Conservation (phyloP, 352 stramenopile genomes). For the Phytophthora agathidicida region DNA sequence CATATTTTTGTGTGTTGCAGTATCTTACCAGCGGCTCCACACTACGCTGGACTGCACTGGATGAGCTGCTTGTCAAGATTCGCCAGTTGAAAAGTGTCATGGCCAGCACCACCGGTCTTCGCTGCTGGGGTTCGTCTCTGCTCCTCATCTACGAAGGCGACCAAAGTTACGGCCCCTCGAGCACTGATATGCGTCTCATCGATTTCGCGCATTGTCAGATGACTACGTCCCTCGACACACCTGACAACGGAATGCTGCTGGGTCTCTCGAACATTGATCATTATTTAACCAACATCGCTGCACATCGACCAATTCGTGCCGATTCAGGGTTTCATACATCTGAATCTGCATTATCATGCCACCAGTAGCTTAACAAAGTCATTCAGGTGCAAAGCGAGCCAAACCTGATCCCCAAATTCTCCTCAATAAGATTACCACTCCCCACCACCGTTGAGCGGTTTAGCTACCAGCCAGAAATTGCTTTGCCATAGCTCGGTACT, state of each 20-base stretch:
- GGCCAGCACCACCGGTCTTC: constrained; percentile 51
- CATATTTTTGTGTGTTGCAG: constrained; percentile 26
- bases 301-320: constrained; percentile 13
- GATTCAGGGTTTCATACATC: background rate
- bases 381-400: too few relatives aligned
- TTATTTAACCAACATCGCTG: constrained; percentile 47
- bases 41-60: constrained; percentile 54
- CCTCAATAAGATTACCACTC: constrained; percentile 14
- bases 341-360: constrained; percentile 1
- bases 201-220: constrained; percentile 86
- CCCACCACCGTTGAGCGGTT: background rate
- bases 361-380: constrained; percentile 14
- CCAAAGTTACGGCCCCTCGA: constrained; percentile 16
- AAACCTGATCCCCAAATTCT: constrained; percentile 3
- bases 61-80: constrained; percentile 51
- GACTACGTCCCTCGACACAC: constrained; percentile 47
- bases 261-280: constrained; percentile 66
- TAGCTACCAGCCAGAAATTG: constrained; percentile 41
- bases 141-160: constrained; percentile 83
- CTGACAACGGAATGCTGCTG: constrained; percentile 72
- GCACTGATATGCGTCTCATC: constrained; percentile 68
- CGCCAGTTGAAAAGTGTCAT: constrained; percentile 51
- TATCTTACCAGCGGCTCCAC: constrained; percentile 59
- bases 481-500: constrained; percentile 68
- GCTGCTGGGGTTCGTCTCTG: constrained; percentile 79